Conservation (phyloP, 2,329 filamentous ascomycete species). For the Alternaria sp. region DNA sequence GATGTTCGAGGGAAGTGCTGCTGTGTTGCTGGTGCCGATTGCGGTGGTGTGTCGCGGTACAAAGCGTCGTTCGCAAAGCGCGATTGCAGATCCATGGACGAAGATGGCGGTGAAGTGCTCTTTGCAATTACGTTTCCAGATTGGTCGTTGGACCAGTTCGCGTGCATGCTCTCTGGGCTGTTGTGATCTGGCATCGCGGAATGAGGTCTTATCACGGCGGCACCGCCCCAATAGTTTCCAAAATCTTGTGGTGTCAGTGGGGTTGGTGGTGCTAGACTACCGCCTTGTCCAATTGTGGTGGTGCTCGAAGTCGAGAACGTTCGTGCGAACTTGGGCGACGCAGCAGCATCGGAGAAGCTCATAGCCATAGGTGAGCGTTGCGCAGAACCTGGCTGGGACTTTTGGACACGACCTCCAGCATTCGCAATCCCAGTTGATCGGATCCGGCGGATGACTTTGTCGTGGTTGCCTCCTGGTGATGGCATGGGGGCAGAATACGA, state of each 20-base stretch:
- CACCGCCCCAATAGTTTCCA: constrained; percentile 52
- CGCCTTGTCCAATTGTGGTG: constrained; percentile 44
- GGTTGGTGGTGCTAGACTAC: constrained; percentile 56
- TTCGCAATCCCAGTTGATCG: constrained; percentile 55
- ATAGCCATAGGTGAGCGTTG: constrained; percentile 56
- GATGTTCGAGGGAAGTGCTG: constrained; percentile 51
- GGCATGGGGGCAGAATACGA: constrained; percentile 51
- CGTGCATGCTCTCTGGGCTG: constrained; percentile 48
- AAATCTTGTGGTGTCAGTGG: constrained; percentile 53
- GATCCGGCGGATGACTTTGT: constrained; percentile 55
- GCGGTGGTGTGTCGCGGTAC: constrained; percentile 57
- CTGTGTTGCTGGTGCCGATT: constrained; percentile 58
- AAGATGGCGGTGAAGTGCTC: constrained; percentile 54
- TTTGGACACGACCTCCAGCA: constrained; percentile 55
- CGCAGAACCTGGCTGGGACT: constrained; percentile 52
- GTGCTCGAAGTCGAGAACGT: constrained; percentile 47
- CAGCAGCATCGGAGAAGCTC: constrained; percentile 55
- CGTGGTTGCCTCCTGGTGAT: constrained; percentile 46
- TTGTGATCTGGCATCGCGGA: constrained; percentile 44
- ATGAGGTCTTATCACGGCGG: constrained; percentile 36
- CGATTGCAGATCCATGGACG: constrained; percentile 47
- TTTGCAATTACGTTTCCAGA: constrained; percentile 39
- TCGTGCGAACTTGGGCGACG: constrained; percentile 54
- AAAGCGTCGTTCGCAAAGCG: constrained; percentile 39
- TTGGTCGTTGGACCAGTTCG: constrained; percentile 47